Base-by-base conservation (phyloP, 352 stramenopile genomes). In the Phytophthora constricta region DNA sequence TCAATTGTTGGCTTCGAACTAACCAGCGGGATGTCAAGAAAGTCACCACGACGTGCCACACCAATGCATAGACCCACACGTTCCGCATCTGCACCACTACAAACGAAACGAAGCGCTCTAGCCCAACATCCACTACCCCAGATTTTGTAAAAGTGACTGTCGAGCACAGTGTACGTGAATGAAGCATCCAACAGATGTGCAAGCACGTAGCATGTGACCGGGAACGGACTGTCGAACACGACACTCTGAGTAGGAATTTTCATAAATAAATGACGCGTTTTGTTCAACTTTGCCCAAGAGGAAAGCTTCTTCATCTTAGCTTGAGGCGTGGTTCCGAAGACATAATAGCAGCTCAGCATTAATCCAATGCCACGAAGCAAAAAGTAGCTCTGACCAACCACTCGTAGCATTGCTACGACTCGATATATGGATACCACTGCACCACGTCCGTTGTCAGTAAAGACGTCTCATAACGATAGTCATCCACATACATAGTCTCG, bases 121-220 rank as follows among this genome's bases (percentile, higher is more conserved):
- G 4, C 0, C 51, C 61, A n/a, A 75, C 51, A 7, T 59, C n/a
- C 5, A 73, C 41, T 14, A 72, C 11, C 9, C 75, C 74, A 0
- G 54, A 28, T 14, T 57, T 11, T 0, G 70, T 64, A 2, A 46
- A 68, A 80, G 2, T 62, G 51, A 5, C 48, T 45, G n/a, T 64
- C 54, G 0, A 76, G 47, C 0, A 77, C 25, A 25, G 62, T 45
- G 54, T 82, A 80, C 5, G 65, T 59, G 3, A 71, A 50, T 0
- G 65, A 49, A 9, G 72, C 68, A 43, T 86, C 77, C 22, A 80
- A 70, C n/a, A 67, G 14, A 39, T 86, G 74, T 0, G 77, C 74
- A 0, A 75, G 13, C 1, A 65, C 46, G 65, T 83, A 86, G 58
- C 61, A 74, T 5, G 65, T 14, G 10, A 82, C 68, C 0, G 77